A percentile compares a stretch with the other conserved stretches of the same genome.
phyloP scores from a whole-genome alignment of 768 basidiomycete genomes.

The Lentinula guzmanii region DNA sequence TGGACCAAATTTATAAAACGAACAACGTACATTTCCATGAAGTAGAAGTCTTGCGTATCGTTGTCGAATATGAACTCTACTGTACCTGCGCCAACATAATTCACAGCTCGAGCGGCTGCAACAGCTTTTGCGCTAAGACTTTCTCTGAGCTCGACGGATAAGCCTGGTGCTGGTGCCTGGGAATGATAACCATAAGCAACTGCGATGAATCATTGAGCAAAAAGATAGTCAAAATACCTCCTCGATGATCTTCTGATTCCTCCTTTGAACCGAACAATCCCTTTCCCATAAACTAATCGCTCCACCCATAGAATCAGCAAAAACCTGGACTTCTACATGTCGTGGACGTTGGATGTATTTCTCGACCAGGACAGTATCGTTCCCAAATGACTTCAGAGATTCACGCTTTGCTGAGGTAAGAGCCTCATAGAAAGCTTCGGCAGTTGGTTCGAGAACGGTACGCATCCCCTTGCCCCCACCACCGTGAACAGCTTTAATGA shows the following conservation, averaged over 20 bases:
- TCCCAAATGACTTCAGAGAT: conserved; percentile 81
- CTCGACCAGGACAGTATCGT: conserved; percentile 83
- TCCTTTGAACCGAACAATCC: conserved; percentile 85
- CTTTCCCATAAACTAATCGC: conserved; percentile 95
- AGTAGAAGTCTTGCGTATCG: conserved; percentile 80
- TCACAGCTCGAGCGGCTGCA: conserved; percentile 88
- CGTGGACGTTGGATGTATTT: conserved; percentile 83
- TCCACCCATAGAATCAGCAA: conserved; percentile 76
- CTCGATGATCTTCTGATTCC: conserved; percentile 95
- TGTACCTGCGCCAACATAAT: conserved; percentile 88
- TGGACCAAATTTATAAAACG: background rate
- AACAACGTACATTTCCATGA: conserved; percentile 80
- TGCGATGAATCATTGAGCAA: background rate
- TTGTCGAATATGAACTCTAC: conserved; percentile 98
- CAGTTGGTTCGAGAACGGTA: conserved; percentile 50
- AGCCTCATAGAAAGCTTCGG: conserved; percentile 72
- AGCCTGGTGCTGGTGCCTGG: conserved; percentile 86
- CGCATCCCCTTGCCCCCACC: conserved; percentile 98
- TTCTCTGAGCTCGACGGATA: conserved; percentile 70
- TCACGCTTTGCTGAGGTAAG: conserved; percentile 87
- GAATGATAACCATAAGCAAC: background rate
- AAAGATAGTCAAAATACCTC: conserved; percentile 42
- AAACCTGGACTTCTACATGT: conserved; percentile 94
- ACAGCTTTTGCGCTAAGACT: conserved; percentile 84
- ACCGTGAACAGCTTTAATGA: conserved; percentile 96